phyloP scores from a whole-genome alignment of 2,329 filamentous ascomycete species.

The Basipetospora chlamydospora region DNA sequence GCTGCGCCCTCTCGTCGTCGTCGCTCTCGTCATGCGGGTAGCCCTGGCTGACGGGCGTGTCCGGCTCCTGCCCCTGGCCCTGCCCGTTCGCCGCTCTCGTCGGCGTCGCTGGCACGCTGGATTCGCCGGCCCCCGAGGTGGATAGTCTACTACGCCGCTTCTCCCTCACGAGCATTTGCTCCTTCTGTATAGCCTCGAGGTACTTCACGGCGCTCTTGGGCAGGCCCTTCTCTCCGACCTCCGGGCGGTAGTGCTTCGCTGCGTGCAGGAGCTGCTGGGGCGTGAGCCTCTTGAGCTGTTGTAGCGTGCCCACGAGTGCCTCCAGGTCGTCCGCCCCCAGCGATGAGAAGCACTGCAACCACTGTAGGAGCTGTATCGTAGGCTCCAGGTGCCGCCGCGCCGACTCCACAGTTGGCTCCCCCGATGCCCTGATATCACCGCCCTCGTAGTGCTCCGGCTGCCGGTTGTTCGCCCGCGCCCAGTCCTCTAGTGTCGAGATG shows the following conservation, averaged over 20 bases:
- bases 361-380: conserved; percentile 86
- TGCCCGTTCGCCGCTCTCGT: conserved; percentile 26
- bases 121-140: conserved; percentile 22
- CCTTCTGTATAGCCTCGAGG: conserved; percentile 64
- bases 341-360: conserved; percentile 95
- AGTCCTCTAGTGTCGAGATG: conserved; percentile 86
- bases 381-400: conserved; percentile 75
- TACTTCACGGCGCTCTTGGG: conserved; percentile 83
- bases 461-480: conserved; percentile 85
- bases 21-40: conserved; percentile 18
- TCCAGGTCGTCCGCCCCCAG: conserved; percentile 74
- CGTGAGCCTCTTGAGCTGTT: conserved; percentile 73
- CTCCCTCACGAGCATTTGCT: conserved; percentile 47
- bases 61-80: conserved; percentile 27
- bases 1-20: conserved; percentile 51
- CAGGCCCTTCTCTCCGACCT: conserved; percentile 87
- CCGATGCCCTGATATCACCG: conserved; percentile 70
- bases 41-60: conserved; percentile 8
- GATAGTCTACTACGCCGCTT: conserved; percentile 31
- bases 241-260: conserved; percentile 82
- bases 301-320: conserved; percentile 72
- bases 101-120: conserved; percentile 30
- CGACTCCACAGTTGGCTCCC: conserved; percentile 76
- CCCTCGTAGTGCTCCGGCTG: conserved; percentile 92
- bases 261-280: conserved; percentile 84